Base-by-base conservation (phyloP, 495 filamentous ascomycete genomes). In the Staphylotrichum longicolle region DNA sequence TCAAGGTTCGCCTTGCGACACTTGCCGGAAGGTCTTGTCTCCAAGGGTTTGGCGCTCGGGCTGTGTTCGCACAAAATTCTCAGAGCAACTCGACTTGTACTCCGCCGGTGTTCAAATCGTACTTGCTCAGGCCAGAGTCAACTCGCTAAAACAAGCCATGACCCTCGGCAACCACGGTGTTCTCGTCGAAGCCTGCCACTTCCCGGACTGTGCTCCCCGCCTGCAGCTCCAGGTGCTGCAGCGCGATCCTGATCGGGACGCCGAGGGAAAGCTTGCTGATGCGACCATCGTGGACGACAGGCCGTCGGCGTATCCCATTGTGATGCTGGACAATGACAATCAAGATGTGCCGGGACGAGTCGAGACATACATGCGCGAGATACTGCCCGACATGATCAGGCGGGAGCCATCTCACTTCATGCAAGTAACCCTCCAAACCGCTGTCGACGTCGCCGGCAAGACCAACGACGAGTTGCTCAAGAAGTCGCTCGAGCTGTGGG, bases 31-130 rank as follows among this genome's bases (percentile, higher is more conserved):
- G 64, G 88, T 94, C 4, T 82, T 91, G 59, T 86, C 85, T 45
- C 90, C 91, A 2, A 83, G 90, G 32, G 74, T 94, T 3, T 96
- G 91, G 91, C 89, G 87, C 65, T 81, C 84, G 27, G 88, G 87
- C 7, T 96, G 91, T 68, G 84, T 91, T 46, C 83, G 90, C 33
- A 90, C 86, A 1, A 86, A 86, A 33, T 83, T 94, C 52, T 85
- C 83, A 0, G 88, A 91, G 54, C 83, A 88, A 66, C 84, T 91
- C 61, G 85, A 88, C 51, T 74, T 91, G 10, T 92, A 88, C 68
- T 85, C 84, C 56, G 83, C 87, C 33, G 85, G 85, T 63, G 78
- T 92, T 5, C 87, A 92, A 63, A 80, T 82, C 10, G 84, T 88
- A 1, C 80, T 91, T 44, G 83, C 88, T 4, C 85, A 86, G 62